Evolutionary conservation across 1,139 yeast species (phyloP), one percentile per base, ranked within the genome.

Genomic region (Debaryomyces subglobosus): DNA sequence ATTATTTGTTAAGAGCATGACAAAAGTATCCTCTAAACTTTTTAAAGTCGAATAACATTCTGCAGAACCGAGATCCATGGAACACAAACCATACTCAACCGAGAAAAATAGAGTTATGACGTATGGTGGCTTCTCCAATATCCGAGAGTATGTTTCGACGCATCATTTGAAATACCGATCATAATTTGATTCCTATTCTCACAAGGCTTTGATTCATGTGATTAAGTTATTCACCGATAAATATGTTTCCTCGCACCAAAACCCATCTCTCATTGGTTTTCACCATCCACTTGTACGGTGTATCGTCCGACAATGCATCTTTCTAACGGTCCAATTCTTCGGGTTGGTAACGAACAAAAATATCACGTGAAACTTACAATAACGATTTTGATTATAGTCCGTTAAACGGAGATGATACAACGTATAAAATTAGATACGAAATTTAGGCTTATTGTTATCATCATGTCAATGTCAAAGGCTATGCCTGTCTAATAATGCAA

Each of bases 331-430:
- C n/a, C 23, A 34, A 16, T 15, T 8, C 13, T 18, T 35, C 37
- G 25, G 25, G 5, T 9, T 35, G 15, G 25, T 18, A 20, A 21
- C 25, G 12, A 21, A 20, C 25, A 20, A 15, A 3, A n/a, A 5
- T 35, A 18, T 40, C 43, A 40, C 43, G 43, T 40, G 43, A 27
- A 40, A 16, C 5, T 13, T 32, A 29, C 24, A 29, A 29, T 30
- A 32, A 27, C 18, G 15, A 10, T 18, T 30, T 20, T 12, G 20
- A 29, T 13, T 7, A 30, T 30, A 18, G 27, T 40, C 43, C 43
- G 36, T 40, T 40, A 10, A 30, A 40, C 36, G 43, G 43, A 30
- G 27, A 40, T 16, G 43, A 32, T 20, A 16, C 43, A 40, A n/a
- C 21, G 42, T 39, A 12, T 38, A 39, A 13, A 39, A 25, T 27